phyloP scores from a whole-genome alignment of 192 early-diverging fungal species.

The Chytriomyces confervae region DNA sequence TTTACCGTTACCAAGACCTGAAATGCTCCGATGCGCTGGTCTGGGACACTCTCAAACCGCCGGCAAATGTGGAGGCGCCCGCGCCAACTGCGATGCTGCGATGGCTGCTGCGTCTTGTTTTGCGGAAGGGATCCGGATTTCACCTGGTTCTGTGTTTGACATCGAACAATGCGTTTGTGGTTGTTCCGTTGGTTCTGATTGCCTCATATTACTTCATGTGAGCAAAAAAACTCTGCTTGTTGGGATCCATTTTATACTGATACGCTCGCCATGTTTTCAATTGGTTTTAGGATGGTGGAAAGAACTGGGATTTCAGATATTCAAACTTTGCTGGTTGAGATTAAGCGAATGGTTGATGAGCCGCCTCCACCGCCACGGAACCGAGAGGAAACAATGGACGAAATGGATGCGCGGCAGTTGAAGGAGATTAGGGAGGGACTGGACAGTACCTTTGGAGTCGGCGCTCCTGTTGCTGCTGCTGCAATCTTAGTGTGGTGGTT shows the following conservation, averaged over 20 bases:
- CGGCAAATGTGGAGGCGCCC: not conserved
- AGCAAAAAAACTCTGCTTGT: not conserved
- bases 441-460: constrained; percentile 16
- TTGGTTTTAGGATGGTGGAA: constrained; percentile 5
- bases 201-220: constrained; percentile 11
- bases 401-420: constrained; percentile 16
- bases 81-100: constrained; percentile 3
- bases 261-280: not conserved
- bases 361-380: not conserved
- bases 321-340: not conserved
- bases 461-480: constrained; percentile 20
- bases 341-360: constrained; percentile 3
- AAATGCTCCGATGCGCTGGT: not conserved
- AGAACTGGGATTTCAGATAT: constrained; percentile 3
- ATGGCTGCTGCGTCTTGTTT: constrained; percentile 9
- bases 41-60: not conserved
- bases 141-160: constrained; percentile 7
- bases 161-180: not conserved
- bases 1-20: constrained; percentile 22
- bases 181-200: constrained; percentile 6
- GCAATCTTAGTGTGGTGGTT: constrained; percentile 21
- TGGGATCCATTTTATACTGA: not conserved
- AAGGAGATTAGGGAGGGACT: constrained; percentile 23
- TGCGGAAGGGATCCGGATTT: constrained; percentile 15
- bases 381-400: constrained; percentile 8